Base-by-base conservation (phyloP, 129 eudicot genomes). In the Glebionis coronaria region DNA sequence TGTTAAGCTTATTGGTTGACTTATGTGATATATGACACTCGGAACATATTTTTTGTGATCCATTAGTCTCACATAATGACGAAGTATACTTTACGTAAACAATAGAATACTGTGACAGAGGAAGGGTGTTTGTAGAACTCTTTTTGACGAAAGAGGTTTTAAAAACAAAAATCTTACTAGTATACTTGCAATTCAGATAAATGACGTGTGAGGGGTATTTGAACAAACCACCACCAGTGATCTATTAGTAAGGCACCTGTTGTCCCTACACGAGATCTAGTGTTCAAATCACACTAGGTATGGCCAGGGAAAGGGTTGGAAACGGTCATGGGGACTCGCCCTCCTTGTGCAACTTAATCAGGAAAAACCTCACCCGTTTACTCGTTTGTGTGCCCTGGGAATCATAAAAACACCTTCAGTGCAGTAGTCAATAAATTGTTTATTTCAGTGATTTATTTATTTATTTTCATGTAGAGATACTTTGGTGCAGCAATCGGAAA, bases 401-500 rank as follows among this genome's bases (percentile, higher is more conserved):
- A 31, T 6, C 6, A 31, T 28, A 51, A 19, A 18, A 14, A 29
- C 63, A 23, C 5, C 5, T 15, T 35, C n/a, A 54, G 12, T 76
- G 40, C 15, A 63, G 62, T 44, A 40, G 42, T 56, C 38, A 44
- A 52, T 55, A 56, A 7, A 29, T 50, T 44, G 16, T 27, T 16
- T 27, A 31, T 53, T 68, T 44, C 58, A 53, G 19, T 78, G 57
- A 46, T 44, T 47, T 12, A 38, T 28, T 64, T 18, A n/a, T 51
- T 80, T 53, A 28, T 5, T 57, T 77, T 45, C 20, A 31, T 79
- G 64, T 78, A 93, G 98, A 86, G 90, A 74, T 93, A 88, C 82
- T 93, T 83, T 76, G 98, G 98, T 35, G 95, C 98, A 77, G 90
- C 98, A 20, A 88, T 88, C 63, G 98, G 98, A 57, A 93, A 93